Conservation (phyloP, 768 basidiomycete genomes). For the Chalciporus sphaerocephalus region DNA sequence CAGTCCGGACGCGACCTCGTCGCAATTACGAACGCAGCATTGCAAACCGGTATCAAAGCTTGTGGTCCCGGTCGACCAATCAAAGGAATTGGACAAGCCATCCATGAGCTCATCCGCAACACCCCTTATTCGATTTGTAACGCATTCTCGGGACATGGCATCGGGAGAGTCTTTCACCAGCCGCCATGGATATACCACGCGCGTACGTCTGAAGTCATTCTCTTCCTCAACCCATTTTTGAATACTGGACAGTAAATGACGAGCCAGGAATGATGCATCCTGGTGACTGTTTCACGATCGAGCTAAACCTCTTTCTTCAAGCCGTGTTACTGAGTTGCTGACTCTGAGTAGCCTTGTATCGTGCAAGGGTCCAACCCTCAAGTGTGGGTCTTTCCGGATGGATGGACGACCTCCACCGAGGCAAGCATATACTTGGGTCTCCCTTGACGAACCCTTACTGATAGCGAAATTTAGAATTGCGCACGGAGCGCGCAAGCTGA, state of each 20-base stretch:
- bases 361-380: conserved; percentile 68
- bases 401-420: conserved; percentile 90
- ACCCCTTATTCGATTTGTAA: conserved; percentile 55
- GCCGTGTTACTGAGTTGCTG: background rate
- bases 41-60: conserved; percentile 63
- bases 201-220: conserved; percentile 38
- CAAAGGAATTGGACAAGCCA: conserved; percentile 65
- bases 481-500: conserved; percentile 83
- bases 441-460: background rate
- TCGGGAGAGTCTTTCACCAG: conserved; percentile 75
- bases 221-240: background rate
- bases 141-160: conserved; percentile 83
- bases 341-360: conserved; percentile 54
- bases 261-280: conserved; percentile 79
- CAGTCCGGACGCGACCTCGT: conserved; percentile 63
- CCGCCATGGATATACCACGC: conserved; percentile 82
- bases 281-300: conserved; percentile 91
- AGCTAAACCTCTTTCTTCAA: conserved; percentile 42
- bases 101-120: conserved; percentile 45
- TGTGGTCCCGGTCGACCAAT: conserved; percentile 75
- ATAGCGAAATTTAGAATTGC: conserved; percentile 51
- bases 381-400: conserved; percentile 82
- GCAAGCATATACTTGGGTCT: conserved; percentile 35
- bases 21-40: conserved; percentile 54
- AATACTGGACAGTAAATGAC: conserved; percentile 58